These are phyloP conservation scores for Rasamsonia emersonii DNA, from an alignment of 2,329 filamentous ascomycete genomes.

Conservation along the genomic window DNA sequence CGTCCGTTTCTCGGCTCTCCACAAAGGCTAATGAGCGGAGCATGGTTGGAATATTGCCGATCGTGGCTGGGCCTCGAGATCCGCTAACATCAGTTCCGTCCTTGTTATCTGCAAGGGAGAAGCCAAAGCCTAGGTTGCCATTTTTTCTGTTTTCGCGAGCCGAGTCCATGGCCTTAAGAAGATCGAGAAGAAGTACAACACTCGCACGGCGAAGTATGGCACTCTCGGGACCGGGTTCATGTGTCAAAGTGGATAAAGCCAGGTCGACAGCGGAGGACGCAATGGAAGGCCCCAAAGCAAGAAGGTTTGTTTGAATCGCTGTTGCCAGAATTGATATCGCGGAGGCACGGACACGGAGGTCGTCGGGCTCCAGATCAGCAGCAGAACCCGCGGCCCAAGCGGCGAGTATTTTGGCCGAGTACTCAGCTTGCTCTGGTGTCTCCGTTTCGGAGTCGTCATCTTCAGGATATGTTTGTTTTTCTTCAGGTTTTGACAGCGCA, in stretches of 20 bases:
- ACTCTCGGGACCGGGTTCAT: conserved; percentile 27
- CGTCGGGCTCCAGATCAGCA: conserved; percentile 32
- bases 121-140: conserved; percentile 29
- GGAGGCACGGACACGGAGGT: conserved; percentile 34
- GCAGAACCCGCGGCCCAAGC: conserved; percentile 33
- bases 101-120: conserved; percentile 21
- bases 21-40: conserved; percentile 28
- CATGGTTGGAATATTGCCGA: conserved; percentile 33
- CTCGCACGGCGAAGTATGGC: conserved; percentile 36
- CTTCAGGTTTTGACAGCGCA: conserved; percentile 4
- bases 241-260: conserved; percentile 29
- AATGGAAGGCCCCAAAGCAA: conserved; percentile 27
- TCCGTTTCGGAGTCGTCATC: conserved; percentile 27
- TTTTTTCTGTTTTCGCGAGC: conserved; percentile 22
- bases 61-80: conserved; percentile 14
- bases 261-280: conserved; percentile 31
- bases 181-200: conserved; percentile 31
- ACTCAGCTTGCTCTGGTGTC: conserved; percentile 23
- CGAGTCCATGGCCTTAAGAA: conserved; percentile 31
- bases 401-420: conserved; percentile 29
- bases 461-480: conserved; percentile 5
- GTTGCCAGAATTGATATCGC: conserved; percentile 36
- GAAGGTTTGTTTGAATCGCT: conserved; percentile 31
- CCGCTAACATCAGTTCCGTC: neutral
- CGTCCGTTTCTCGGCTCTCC: conserved; percentile 30